Conservation (phyloP, 352 stramenopile genomes). For the Albugo laibachii region DNA sequence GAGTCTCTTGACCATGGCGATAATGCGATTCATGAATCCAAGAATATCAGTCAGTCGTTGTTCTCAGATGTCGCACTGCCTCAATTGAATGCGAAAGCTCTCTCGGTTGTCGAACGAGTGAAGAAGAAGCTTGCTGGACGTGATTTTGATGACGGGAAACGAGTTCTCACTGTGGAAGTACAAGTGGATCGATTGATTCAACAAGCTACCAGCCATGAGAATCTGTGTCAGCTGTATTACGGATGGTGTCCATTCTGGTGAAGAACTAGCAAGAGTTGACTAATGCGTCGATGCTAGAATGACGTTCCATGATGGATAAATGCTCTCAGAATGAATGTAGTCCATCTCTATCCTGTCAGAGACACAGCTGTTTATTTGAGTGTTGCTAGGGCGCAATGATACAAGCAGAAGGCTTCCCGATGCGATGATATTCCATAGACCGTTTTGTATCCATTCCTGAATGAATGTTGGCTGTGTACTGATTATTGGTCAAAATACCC, state of each 20-base stretch:
- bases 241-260: slow-evolving; percentile 93
- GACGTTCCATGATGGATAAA: no score
- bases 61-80: slow-evolving; percentile 30
- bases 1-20: background rate
- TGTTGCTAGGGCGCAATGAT: no score
- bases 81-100: slow-evolving; percentile 78
- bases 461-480: no score
- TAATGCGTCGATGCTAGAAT: no score
- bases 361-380: no score
- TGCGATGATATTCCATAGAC: no score
- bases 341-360: no score
- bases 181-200: slow-evolving; percentile 98
- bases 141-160: slow-evolving; percentile 88
- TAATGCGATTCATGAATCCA: slow-evolving; percentile 15
- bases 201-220: slow-evolving; percentile 97
- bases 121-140: slow-evolving; percentile 98
- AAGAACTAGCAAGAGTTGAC: no score
- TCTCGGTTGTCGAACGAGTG: slow-evolving; percentile 94
- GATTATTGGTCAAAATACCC: no score
- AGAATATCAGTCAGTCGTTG: slow-evolving; percentile 30
- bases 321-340: no score
- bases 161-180: slow-evolving; percentile 55
- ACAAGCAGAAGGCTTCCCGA: no score
- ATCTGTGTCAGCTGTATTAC: slow-evolving; percentile 98
- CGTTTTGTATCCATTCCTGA: no score